These are phyloP conservation scores for Aspergillus ibericus DNA, from an alignment of 2,329 filamentous ascomycete species.

Conservation along the genomic window DNA sequence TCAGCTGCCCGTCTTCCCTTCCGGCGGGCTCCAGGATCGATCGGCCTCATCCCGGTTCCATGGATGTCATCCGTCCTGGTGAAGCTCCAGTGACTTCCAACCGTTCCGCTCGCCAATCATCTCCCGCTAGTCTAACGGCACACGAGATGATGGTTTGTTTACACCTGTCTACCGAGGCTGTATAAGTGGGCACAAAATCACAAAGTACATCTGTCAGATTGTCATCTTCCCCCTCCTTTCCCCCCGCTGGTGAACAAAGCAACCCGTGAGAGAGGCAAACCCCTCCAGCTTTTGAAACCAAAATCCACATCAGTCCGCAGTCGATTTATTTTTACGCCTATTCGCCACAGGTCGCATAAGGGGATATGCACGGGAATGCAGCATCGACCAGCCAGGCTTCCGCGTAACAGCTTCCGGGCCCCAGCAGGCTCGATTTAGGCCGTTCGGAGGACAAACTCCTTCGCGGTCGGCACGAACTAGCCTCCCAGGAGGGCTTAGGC, in stretches of 20 bases:
- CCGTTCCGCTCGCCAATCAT: neutral
- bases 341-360: constrained; percentile 1
- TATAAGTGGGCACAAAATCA: neutral
- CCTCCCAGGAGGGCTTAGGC: neutral
- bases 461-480: constrained; percentile 4
- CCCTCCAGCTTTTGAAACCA: neutral
- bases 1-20: neutral
- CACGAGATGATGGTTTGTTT: neutral
- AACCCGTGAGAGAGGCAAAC: neutral
- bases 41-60: constrained; percentile 10
- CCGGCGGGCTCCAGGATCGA: constrained; percentile 8
- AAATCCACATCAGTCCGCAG: neutral
- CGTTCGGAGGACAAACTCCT: constrained; percentile 7
- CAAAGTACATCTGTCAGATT: too few relatives aligned
- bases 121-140: neutral
- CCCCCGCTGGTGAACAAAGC: neutral
- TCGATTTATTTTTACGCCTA: neutral
- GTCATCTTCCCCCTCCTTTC: neutral
- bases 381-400: constrained; percentile 12
- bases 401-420: constrained; percentile 16
- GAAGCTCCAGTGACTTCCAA: neutral
- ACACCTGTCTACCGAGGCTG: neutral
- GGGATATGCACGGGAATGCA: constrained; percentile 1
- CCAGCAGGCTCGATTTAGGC: constrained; percentile 16
- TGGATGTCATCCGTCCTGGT: constrained; percentile 7